phyloP scores from a whole-genome alignment of 179 eudicot species.

The Vitellaria paradoxa region DNA sequence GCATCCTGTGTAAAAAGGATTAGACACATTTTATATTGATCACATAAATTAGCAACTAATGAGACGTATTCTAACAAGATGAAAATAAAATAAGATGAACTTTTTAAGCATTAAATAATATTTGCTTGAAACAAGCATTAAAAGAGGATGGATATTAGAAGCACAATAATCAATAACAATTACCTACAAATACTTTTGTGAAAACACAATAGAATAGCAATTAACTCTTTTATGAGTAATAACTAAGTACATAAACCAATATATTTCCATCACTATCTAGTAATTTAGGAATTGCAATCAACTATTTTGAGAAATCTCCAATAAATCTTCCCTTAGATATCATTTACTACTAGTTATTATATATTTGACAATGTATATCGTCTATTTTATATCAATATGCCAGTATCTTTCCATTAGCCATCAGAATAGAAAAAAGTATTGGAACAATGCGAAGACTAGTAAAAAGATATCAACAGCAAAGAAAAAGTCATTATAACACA shows the following conservation, averaged over 20 bases:
- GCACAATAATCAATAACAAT: neutral
- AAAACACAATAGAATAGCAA: no score
- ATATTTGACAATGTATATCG: neutral
- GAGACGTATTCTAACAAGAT: neutral
- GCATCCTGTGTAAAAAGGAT: neutral
- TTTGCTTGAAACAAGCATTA: slow-evolving; percentile 8
- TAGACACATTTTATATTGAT: neutral
- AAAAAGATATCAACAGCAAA: neutral
- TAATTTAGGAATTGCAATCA: no score
- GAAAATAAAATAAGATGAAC: neutral
- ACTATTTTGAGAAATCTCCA: no score
- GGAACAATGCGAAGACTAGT: neutral
- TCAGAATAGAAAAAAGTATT: neutral
- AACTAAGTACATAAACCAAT: no score
- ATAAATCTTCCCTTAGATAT: no score
- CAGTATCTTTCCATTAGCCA: neutral
- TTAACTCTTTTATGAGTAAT: no score
- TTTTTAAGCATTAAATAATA: neutral
- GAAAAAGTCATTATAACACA: neutral
- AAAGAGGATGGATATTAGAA: slow-evolving; percentile 1
- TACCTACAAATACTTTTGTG: neutral
- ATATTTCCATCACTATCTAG: no score
- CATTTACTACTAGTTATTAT: no score
- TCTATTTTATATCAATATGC: neutral
- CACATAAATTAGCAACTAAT: neutral